A percentile compares a stretch with the other conserved stretches of the same genome.
Evolutionary conservation across 2,329 filamentous ascomycete species (phyloP).

Genomic region (Metarhizium guizhouense): DNA sequence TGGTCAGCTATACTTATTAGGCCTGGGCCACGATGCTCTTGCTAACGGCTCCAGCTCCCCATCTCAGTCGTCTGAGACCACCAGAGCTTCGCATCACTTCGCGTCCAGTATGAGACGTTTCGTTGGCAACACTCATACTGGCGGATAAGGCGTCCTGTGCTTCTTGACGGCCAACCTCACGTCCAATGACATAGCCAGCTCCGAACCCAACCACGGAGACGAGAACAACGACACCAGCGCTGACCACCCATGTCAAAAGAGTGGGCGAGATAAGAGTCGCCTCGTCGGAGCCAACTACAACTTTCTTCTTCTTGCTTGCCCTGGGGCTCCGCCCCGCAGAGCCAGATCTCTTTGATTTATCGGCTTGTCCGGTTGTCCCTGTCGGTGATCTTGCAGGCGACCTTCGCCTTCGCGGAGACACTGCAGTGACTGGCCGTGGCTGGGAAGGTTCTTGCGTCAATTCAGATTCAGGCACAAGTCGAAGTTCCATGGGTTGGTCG

Average conservation of each 20-base stretch:
- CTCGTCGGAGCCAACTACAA: conserved; percentile 25
- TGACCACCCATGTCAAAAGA: conserved; percentile 55
- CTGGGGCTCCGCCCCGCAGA: conserved; percentile 32
- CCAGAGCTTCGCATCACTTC: conserved; percentile 45
- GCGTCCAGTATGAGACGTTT: conserved; percentile 39
- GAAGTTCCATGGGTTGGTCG: conserved; percentile 47
- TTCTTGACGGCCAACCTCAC: conserved; percentile 57
- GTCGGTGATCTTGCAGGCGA: conserved; percentile 23
- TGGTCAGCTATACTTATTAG: conserved; percentile 1
- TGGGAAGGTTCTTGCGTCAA: conserved; percentile 32
- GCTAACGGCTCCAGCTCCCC: conserved; percentile 42
- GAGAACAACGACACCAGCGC: conserved; percentile 58
- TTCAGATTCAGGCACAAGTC: conserved; percentile 53
- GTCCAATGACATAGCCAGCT: conserved; percentile 58
- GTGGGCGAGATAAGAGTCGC: conserved; percentile 45
- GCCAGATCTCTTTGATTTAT: conserved; percentile 42
- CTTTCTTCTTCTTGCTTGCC: conserved; percentile 52
- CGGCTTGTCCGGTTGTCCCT: conserved; percentile 17
- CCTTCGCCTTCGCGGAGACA: conserved; percentile 16
- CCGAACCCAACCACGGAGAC: conserved; percentile 62
- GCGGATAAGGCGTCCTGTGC: conserved; percentile 41
- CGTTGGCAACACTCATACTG: conserved; percentile 32
- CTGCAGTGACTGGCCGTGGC: conserved; percentile 9
- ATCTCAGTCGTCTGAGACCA: conserved; percentile 43
- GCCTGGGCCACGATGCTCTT: conserved; percentile 38